Base-by-base conservation (phyloP, 148 eudicot species). In the Pouteria glomerata region DNA sequence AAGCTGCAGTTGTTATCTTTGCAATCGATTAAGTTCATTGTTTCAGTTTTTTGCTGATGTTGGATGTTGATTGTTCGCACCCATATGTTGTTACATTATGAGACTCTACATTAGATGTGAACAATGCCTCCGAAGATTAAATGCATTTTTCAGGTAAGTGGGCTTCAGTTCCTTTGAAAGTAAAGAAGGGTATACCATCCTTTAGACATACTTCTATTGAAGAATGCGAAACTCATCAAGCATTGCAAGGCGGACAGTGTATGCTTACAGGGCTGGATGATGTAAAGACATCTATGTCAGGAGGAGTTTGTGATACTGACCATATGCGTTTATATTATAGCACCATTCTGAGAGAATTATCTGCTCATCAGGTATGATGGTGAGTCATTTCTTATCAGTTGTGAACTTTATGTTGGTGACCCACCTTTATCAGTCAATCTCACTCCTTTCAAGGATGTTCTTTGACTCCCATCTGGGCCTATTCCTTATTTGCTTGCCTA, bases 331-430 rank as follows among this genome's bases (percentile, higher is more conserved):
- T 55, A 52, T 58, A 55, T 69, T 34, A 70, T 39, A 67, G 62
- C 45, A 50, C 65, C 63, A 66, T 60, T 62, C 24, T 57, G 30
- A 75, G 29, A 66, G 66, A 63, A 65, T 62, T 41, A 27, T 59
- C 57, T 74, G 67, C 55, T 71, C 85, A 83, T 78, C 83, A 87
- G 91, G 94, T 89, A 87, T 74, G 89, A 73, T 71, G 80, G 79
- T 83, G 85, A 83, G 82, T 83, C 63, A n/a, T n/a, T n/a, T 60
- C 50, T 37, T 18, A 21, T 24, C 44, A 42, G 3, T 31, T 31
- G 11, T 39, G 62, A 16, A 34, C 8, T 10, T 35, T 55, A 33
- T 41, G 30, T 0, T 76, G 55, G 45, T 1, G 42, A 26, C 56
- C 18, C 11, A 10, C 2, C 64, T 19, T 47, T 24, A 34, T 10